Evolutionary conservation across 768 basidiomycete genomes (phyloP).

Genomic region (Lactarius quietus): DNA sequence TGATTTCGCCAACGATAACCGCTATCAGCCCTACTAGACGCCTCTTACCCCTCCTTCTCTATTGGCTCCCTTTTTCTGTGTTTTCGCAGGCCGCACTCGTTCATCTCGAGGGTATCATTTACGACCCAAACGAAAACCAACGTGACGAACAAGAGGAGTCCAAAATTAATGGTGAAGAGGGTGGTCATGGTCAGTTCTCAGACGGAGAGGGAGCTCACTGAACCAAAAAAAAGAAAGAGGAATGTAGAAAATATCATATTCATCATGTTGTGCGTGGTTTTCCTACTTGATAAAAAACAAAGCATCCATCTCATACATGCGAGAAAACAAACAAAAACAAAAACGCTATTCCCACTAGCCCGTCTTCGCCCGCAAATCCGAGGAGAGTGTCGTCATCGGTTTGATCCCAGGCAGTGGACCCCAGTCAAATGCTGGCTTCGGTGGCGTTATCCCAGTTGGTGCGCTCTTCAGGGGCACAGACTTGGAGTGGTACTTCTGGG

Average conservation of each 20-base stretch:
- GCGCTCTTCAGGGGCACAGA: constrained; percentile 35
- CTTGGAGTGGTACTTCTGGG: constrained; percentile 36
- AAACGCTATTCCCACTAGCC: not conserved
- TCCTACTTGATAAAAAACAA: constrained; percentile 1
- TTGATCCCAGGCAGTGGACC: constrained; percentile 48
- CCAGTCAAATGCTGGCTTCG: constrained; percentile 48
- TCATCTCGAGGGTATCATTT: constrained; percentile 79
- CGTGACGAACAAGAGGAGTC: constrained; percentile 9
- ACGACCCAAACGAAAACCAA: constrained; percentile 43
- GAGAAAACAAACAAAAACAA: not conserved
- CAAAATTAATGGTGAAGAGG: constrained; percentile 22
- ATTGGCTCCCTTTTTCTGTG: constrained; percentile 25
- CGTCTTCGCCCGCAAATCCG: constrained; percentile 23
- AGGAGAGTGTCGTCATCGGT: constrained; percentile 23
- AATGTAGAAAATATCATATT: constrained; percentile 14
- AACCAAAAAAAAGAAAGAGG: not conserved
- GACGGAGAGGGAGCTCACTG: constrained; percentile 22
- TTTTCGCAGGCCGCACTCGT: constrained; percentile 68
- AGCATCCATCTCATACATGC: not conserved
- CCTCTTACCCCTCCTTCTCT: constrained; percentile 26
- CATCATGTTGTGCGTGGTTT: not conserved
- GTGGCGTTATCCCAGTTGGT: constrained; percentile 13
- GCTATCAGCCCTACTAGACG: constrained; percentile 84
- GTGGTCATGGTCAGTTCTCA: constrained; percentile 26
- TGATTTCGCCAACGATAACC: constrained; percentile 71